Percentiles rank a stretch among this genome's conserved stretches.
Evolutionary conservation across 2,329 filamentous ascomycete species (phyloP).

Genomic region (Capronia epimyces): DNA sequence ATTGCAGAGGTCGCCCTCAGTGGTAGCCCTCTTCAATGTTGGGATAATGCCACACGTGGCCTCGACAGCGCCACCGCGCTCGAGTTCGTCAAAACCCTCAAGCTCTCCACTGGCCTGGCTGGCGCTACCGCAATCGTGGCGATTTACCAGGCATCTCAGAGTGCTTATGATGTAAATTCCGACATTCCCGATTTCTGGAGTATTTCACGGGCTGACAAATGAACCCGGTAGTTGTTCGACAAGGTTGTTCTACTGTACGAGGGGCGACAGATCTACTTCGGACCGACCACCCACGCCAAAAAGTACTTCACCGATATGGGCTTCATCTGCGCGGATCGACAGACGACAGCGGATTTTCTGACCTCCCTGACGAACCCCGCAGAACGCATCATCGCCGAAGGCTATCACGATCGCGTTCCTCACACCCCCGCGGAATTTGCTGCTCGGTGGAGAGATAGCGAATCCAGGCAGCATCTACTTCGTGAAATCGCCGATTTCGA

Average conservation of each 20-base stretch:
- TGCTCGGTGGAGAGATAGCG: slow-evolving; percentile 44
- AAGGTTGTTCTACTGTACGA: slow-evolving; percentile 65
- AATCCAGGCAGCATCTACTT: no score
- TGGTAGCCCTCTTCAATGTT: not conserved
- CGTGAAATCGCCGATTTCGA: no score
- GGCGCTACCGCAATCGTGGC: slow-evolving; percentile 50
- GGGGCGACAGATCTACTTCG: slow-evolving; percentile 72
- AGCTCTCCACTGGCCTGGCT: slow-evolving; percentile 45
- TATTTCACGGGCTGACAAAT: no score
- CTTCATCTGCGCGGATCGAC: slow-evolving; percentile 60
- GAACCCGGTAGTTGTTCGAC: no score
- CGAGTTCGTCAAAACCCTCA: slow-evolving; percentile 52
- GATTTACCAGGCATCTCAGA: slow-evolving; percentile 52
- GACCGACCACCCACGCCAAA: slow-evolving; percentile 55
- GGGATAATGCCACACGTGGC: slow-evolving; percentile 44
- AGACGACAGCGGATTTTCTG: slow-evolving; percentile 65
- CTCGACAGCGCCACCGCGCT: slow-evolving; percentile 54
- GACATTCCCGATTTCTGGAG: no score
- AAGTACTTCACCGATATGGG: slow-evolving; percentile 64
- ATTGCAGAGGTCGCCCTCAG: slow-evolving; percentile 46
- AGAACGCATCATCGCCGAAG: slow-evolving; percentile 52
- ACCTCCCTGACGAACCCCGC: slow-evolving; percentile 62
- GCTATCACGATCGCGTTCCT: slow-evolving; percentile 56
- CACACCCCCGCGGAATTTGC: slow-evolving; percentile 65
- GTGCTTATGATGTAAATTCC: slow-evolving; percentile 50